Conservation (phyloP, 2,329 filamentous ascomycete species). For the Colletotrichum orbiculare region DNA sequence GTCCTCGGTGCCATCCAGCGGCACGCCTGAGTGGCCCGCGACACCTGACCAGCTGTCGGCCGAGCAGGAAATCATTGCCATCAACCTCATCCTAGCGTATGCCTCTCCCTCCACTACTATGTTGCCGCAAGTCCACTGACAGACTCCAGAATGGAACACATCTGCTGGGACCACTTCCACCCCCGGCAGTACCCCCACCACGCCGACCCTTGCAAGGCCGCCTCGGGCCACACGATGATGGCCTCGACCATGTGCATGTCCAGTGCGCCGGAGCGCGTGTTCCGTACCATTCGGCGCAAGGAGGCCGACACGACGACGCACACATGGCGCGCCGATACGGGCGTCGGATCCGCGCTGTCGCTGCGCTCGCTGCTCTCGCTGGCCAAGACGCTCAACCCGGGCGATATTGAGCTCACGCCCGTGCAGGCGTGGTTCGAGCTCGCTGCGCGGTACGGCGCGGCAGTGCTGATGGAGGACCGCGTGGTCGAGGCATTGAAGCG, state of each 20-base stretch:
- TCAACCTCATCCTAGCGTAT: constrained; percentile 67
- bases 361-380: constrained; percentile 57
- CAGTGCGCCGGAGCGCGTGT: constrained; percentile 49
- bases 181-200: constrained; percentile 52
- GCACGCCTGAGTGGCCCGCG: constrained; percentile 35
- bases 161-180: constrained; percentile 63
- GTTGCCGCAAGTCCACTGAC: constrained; percentile 1
- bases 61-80: constrained; percentile 56
- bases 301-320: constrained; percentile 17
- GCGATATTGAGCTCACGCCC: constrained; percentile 58
- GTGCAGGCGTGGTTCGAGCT: constrained; percentile 68
- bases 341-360: constrained; percentile 49
- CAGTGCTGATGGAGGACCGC: constrained; percentile 47
- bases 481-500: constrained; percentile 51
- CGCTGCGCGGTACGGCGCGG: constrained; percentile 52
- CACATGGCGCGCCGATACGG: constrained; percentile 45
- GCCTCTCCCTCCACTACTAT: constrained; percentile 36
- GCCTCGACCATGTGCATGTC: constrained; percentile 56
- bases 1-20: constrained; percentile 39
- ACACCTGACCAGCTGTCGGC: constrained; percentile 44
- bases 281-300: constrained; percentile 35
- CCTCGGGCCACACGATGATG: constrained; percentile 57
- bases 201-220: constrained; percentile 43
- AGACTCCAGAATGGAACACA: constrained; percentile 58
- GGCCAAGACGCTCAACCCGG: constrained; percentile 56